phyloP scores from a whole-genome alignment of 768 basidiomycete species.

The Termitomyces sp. region DNA sequence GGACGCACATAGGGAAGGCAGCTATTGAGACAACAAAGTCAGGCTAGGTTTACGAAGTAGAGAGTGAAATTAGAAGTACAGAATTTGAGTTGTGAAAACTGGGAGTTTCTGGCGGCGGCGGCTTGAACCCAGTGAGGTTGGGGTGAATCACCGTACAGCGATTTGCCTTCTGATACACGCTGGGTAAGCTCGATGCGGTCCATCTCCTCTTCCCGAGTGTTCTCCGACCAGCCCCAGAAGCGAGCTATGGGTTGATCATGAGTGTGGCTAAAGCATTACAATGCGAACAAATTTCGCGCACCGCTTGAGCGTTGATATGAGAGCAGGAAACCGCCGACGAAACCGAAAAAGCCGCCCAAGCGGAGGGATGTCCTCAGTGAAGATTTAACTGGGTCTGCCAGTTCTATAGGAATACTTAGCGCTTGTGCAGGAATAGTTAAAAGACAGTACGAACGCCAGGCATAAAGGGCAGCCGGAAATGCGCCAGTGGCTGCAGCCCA shows the following conservation, averaged over 20 bases:
- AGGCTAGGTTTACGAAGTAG: conserved; percentile 4
- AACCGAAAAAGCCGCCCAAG: conserved; percentile 73
- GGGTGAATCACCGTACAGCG: conserved; percentile 79
- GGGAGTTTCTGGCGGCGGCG: conserved; percentile 83
- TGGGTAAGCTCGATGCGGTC: conserved; percentile 78
- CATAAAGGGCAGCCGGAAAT: conserved; percentile 75
- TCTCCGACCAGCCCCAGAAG: conserved; percentile 96
- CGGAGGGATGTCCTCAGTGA: conserved; percentile 32
- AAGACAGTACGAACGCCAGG: conserved; percentile 59
- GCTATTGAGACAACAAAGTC: conserved; percentile 29
- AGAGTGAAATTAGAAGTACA: conserved; percentile 39
- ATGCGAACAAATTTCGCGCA: conserved; percentile 35
- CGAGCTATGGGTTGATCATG: conserved; percentile 45
- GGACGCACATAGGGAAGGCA: conserved; percentile 68
- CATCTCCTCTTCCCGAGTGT: conserved; percentile 71
- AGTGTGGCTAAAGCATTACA: neutral
- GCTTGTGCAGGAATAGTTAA: neutral
- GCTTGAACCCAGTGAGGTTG: conserved; percentile 85
- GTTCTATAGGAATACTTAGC: conserved; percentile 27
- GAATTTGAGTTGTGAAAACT: conserved; percentile 91
- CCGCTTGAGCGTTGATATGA: conserved; percentile 89
- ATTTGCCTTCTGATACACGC: conserved; percentile 70
- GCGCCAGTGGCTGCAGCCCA: conserved; percentile 80
- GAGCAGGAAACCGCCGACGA: conserved; percentile 85
- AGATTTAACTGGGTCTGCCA: conserved; percentile 39